These are phyloP conservation scores for Fulvia fulva DNA, from an alignment of 2,329 filamentous ascomycete species.

Conservation along the genomic window DNA sequence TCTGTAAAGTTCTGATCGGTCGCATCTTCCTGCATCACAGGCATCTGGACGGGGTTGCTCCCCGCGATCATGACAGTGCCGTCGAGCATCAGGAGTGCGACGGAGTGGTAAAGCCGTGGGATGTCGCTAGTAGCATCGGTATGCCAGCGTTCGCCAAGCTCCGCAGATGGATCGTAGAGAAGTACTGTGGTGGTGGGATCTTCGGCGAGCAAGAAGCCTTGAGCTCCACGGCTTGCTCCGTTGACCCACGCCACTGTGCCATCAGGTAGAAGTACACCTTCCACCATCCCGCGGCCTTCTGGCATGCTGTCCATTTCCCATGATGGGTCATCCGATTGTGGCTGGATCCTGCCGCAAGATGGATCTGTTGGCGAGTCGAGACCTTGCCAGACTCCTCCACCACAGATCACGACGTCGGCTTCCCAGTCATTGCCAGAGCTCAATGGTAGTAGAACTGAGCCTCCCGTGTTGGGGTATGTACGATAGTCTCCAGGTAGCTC, in stretches of 20 bases:
- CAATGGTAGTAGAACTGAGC: conserved; percentile 60
- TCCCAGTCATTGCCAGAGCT: conserved; percentile 55
- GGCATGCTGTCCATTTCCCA: conserved; percentile 64
- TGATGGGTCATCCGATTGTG: conserved; percentile 51
- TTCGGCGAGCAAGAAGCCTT: conserved; percentile 56
- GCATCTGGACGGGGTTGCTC: conserved; percentile 58
- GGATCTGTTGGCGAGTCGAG: conserved; percentile 57
- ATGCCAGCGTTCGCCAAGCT: conserved; percentile 49
- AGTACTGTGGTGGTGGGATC: conserved; percentile 53
- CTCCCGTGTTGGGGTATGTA: conserved; percentile 65
- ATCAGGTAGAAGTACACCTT: conserved; percentile 57
- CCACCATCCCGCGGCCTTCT: conserved; percentile 57
- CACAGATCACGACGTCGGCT: conserved; percentile 60
- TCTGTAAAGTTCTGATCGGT: conserved; percentile 51
- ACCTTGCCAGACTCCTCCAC: conserved; percentile 60
- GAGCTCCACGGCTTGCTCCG: conserved; percentile 54
- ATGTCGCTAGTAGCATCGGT: conserved; percentile 42
- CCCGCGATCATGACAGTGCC: conserved; percentile 58
- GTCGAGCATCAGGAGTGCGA: conserved; percentile 56
- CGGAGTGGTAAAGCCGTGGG: conserved; percentile 56
- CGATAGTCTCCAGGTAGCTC: conserved; percentile 61
- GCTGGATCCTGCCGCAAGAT: conserved; percentile 61
- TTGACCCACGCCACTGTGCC: conserved; percentile 59
- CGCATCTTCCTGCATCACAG: conserved; percentile 43
- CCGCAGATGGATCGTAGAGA: conserved; percentile 52